Base-by-base conservation (phyloP, 192 early-diverging fungal genomes). In the Dissophora ornata region DNA sequence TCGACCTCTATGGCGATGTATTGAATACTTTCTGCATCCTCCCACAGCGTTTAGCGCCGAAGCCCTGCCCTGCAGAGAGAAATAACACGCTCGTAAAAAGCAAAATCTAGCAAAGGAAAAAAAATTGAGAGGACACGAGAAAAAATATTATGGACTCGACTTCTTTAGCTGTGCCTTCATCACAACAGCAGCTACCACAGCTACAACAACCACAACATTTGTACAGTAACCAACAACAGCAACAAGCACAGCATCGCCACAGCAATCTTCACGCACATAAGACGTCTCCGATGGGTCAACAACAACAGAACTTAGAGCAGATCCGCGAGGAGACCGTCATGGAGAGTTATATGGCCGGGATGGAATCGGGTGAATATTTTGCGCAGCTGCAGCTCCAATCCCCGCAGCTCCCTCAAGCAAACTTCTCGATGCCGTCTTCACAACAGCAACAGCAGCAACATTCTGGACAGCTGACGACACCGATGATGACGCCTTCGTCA, bases 341-440 rank as follows among this genome's bases (percentile, higher is more conserved):
- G 70, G 70, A 74, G 38, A 74, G 60, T 19, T 30, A 42, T 46
- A 71, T 71, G 60, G 70, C 70, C 15, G 70, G 70, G 9, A 65
- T 74, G 56, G 70, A 74, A 49, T 74, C 70, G 2, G 70, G 70
- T 2, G 70, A 74, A 21, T 74, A 74, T 36, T 74, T 74, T 52
- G 13, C 70, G 24, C 70, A 74, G 32, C 34, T 74, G 15, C 70
- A 74, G 32, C 70, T 74, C 8, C 70, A 74, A n/a, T 74, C 70
- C 2, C 70, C 70, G 56, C 56, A 57, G 24, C 45, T 74, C 4
- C 70, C 54, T 3, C 62, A 64, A 41, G 55, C 62, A 2, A 8
- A 55, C 4, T 62, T 54, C 44, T 40, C 54, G 25, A 36, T 61
- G 15, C 30, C n/a, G 47, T 44, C 29, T 12, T 41, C 57, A 24